Conservation (phyloP, 768 basidiomycete species). For the Termitomyces sp. region DNA sequence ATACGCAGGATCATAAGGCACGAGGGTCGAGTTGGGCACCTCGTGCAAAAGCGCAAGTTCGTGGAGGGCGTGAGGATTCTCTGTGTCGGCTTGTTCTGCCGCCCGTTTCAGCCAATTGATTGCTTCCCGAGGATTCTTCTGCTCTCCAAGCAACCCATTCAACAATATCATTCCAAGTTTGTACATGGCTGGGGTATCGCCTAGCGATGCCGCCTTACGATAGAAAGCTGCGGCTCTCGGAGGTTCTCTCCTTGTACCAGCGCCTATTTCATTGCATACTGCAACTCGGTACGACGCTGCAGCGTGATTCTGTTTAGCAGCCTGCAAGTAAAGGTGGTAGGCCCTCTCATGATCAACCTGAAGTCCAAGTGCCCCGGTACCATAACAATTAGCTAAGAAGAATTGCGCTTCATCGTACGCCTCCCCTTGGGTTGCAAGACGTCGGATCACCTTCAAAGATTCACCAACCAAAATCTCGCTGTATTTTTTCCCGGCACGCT, state of each 20-base stretch:
- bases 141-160: constrained; percentile 77
- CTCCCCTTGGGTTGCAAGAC: constrained; percentile 87
- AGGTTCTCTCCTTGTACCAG: constrained; percentile 87
- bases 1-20: constrained; percentile 75
- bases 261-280: constrained; percentile 98
- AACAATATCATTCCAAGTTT: constrained; percentile 99
- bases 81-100: constrained; percentile 95
- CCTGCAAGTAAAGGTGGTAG: constrained; percentile 95
- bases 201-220: constrained; percentile 91
- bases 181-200: constrained; percentile 98
- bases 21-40: constrained; percentile 55
- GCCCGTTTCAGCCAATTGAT: constrained; percentile 93
- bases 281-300: constrained; percentile 95
- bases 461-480: constrained; percentile 84
- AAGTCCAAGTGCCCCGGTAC: constrained; percentile 92
- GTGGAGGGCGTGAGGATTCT: constrained; percentile 96
- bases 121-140: constrained; percentile 84
- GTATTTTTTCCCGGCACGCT: constrained; percentile 85
- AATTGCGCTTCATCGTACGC: constrained; percentile 97
- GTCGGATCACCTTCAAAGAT: constrained; percentile 86
- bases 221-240: constrained; percentile 92
- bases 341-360: constrained; percentile 97
- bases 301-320: constrained; percentile 95
- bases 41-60: constrained; percentile 91
- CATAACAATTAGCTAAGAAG: constrained; percentile 96